Evolutionary conservation across 306 rosid species (phyloP).

Genomic region (Erythrophleum fordii): DNA sequence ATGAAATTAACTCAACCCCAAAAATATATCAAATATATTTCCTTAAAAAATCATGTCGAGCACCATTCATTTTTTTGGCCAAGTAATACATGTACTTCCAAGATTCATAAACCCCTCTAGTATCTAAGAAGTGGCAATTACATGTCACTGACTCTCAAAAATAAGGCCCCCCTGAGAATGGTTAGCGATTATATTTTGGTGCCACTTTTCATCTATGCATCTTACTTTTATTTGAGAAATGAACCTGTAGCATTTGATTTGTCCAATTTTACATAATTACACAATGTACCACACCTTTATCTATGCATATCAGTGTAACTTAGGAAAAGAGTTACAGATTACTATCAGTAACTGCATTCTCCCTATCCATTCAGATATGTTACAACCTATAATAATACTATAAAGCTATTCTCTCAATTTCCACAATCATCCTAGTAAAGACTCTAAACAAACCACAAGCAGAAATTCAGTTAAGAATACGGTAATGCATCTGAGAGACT

Average conservation of each 20-base stretch:
- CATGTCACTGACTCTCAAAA: constrained; percentile 27
- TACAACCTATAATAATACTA: constrained; percentile 13
- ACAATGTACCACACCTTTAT: neutral
- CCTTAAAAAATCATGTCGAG: constrained; percentile 2
- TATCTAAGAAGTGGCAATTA: constrained; percentile 27
- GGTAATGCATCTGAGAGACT: neutral
- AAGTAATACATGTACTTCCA: constrained; percentile 30
- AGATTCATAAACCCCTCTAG: constrained; percentile 13
- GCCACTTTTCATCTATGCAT: constrained; percentile 11
- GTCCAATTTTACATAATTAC: constrained; percentile 30
- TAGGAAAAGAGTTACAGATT: constrained; percentile 5
- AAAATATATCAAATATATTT: constrained; percentile 13
- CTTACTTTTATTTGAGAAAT: constrained; percentile 10
- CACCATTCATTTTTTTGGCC: constrained; percentile 30
- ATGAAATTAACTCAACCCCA: constrained; percentile 28
- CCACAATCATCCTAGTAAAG: constrained; percentile 8
- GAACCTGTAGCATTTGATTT: constrained; percentile 11
- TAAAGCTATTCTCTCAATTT: neutral
- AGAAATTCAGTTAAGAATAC: constrained; percentile 10
- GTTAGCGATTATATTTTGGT: neutral
- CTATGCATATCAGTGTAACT: constrained; percentile 9
- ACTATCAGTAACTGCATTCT: constrained; percentile 8
- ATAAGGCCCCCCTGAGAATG: neutral
- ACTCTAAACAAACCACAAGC: constrained; percentile 23
- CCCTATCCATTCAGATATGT: neutral